Evolutionary conservation across 2,329 filamentous ascomycete genomes (phyloP).

Genomic region (Neonectria magnoliae): DNA sequence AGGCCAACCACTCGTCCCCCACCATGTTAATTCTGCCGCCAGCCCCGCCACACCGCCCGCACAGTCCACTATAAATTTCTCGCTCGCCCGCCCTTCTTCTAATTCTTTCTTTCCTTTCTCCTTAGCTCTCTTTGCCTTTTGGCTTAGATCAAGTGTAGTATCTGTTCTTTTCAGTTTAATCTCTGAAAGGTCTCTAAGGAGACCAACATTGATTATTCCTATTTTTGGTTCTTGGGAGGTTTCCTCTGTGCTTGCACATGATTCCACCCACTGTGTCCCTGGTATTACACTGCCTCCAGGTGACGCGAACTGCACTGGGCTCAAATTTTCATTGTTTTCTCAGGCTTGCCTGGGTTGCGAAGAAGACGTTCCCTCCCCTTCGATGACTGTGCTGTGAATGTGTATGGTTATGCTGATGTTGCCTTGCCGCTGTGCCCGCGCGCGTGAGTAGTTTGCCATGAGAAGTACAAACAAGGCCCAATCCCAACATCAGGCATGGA

Average conservation of each 20-base stretch:
- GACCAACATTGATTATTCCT: slow-evolving; percentile 81
- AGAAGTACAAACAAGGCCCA: no score
- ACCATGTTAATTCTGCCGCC: slow-evolving; percentile 40
- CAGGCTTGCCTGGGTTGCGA: slow-evolving; percentile 47
- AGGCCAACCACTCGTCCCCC: slow-evolving; percentile 1
- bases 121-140: slow-evolving; percentile 63
- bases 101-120: slow-evolving; percentile 45
- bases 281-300: slow-evolving; percentile 56
- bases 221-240: slow-evolving; percentile 58
- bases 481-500: no score
- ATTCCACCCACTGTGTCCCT: slow-evolving; percentile 51
- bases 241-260: slow-evolving; percentile 52
- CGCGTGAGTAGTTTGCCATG: no score
- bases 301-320: slow-evolving; percentile 47
- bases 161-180: slow-evolving; percentile 98
- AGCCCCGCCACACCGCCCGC: slow-evolving; percentile 40
- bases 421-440: no score
- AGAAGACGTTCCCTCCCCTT: slow-evolving; percentile 39
- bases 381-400: no score
- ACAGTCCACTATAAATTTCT: slow-evolving; percentile 32
- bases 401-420: no score
- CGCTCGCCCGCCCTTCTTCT: slow-evolving; percentile 20
- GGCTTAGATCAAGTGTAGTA: slow-evolving; percentile 95
- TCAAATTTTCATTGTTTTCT: slow-evolving; percentile 49
- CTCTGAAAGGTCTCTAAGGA: slow-evolving; percentile 84